Evolutionary conservation across 768 basidiomycete species (phyloP).

Genomic region (Boletus rufocinnamomeus): DNA sequence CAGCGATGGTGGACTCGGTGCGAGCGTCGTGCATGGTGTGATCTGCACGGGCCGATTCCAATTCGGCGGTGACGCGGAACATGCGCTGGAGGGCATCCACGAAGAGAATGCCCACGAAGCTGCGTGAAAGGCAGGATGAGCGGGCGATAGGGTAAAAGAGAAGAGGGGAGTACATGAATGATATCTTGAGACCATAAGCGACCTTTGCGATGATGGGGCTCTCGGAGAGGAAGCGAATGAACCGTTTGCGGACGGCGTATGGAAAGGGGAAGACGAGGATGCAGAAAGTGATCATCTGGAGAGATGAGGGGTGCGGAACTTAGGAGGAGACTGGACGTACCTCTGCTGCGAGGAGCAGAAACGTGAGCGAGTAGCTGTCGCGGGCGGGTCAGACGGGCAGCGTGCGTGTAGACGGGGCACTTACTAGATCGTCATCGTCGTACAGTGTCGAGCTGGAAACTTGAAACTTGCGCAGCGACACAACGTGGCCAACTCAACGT

Average conservation of each 20-base stretch:
- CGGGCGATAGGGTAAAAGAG: neutral
- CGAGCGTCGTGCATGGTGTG: slow-evolving; percentile 58
- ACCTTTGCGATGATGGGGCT: slow-evolving; percentile 76
- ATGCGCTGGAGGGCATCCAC: slow-evolving; percentile 92
- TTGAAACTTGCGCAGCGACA: too few species aligned
- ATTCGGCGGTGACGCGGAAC: slow-evolving; percentile 75
- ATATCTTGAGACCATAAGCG: slow-evolving; percentile 90
- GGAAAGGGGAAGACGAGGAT: slow-evolving; percentile 85
- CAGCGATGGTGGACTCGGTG: slow-evolving; percentile 86
- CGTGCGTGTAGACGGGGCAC: neutral
- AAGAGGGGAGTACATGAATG: slow-evolving; percentile 76
- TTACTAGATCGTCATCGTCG: slow-evolving; percentile 52
- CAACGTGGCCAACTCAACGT: slow-evolving; percentile 13
- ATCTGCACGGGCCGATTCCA: slow-evolving; percentile 63
- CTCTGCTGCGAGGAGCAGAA: slow-evolving; percentile 78
- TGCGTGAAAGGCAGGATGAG: slow-evolving; percentile 24
- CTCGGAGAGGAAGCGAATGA: slow-evolving; percentile 74
- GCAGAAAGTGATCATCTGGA: slow-evolving; percentile 80
- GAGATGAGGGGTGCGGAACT: slow-evolving; percentile 1
- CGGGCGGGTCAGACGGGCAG: neutral
- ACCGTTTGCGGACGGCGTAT: slow-evolving; percentile 61
- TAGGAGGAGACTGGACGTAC: slow-evolving; percentile 30
- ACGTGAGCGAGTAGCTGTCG: slow-evolving; percentile 74
- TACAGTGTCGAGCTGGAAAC: neutral
- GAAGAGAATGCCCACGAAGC: slow-evolving; percentile 86